Evolutionary conservation across 345 rosid species (phyloP).

Genomic region (thale cress (Arabidopsis thaliana)): DNA sequence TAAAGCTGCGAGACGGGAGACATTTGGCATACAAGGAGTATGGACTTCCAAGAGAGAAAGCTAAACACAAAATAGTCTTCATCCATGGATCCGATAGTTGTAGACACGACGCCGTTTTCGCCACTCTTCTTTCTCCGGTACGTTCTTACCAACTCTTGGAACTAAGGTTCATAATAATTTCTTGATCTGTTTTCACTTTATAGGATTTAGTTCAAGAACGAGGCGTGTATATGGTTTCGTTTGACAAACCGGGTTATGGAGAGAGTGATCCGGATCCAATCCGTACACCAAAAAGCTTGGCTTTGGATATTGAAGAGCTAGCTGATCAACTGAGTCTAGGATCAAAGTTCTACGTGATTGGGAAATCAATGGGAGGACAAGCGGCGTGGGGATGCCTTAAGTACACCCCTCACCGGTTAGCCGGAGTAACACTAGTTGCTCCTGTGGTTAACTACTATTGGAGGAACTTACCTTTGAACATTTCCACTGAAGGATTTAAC

Average conservation of each 20-base stretch:
- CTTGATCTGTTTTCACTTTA: neutral
- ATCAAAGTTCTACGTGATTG: conserved; percentile 52
- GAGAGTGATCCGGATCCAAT: conserved; percentile 68
- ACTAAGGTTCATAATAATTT: neutral
- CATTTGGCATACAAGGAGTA: conserved; percentile 60
- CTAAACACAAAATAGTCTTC: conserved; percentile 52
- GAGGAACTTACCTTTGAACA: conserved; percentile 53
- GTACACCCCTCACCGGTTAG: conserved; percentile 69
- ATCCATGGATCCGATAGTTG: conserved; percentile 56
- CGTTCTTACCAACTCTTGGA: neutral
- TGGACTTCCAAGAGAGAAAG: conserved; percentile 53
- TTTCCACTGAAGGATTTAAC: conserved; percentile 51
- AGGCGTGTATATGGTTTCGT: conserved; percentile 55
- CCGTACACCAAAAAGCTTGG: conserved; percentile 52
- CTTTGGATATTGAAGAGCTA: conserved; percentile 62
- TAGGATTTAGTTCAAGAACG: conserved; percentile 56
- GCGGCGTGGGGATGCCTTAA: conserved; percentile 57
- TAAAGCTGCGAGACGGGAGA: conserved; percentile 65
- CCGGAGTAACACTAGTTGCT: conserved; percentile 54
- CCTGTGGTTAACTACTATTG: conserved; percentile 67
- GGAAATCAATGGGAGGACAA: conserved; percentile 64
- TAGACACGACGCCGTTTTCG: conserved; percentile 48
- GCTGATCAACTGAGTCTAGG: conserved; percentile 66
- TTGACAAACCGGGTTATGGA: conserved; percentile 69
- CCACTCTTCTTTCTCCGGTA: conserved; percentile 49